Base-by-base conservation (phyloP, 2,329 filamentous ascomycete species). In the Venturiaceae sp. region DNA sequence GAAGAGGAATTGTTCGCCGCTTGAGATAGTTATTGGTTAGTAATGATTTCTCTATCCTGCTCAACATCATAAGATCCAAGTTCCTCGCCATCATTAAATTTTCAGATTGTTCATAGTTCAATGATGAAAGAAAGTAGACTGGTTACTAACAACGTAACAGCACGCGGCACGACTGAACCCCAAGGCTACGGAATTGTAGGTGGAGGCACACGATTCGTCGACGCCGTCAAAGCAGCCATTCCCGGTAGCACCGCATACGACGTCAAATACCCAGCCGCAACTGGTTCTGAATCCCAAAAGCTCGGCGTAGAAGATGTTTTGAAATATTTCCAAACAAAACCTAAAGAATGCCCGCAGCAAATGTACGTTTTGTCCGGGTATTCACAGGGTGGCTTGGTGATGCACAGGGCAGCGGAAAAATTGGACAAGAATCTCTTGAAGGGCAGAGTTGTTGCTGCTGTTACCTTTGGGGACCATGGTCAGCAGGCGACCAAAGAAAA, bases 401-500 rank as follows among this genome's bases (percentile, higher is more conserved):
- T 55, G 50, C 57, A 59, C 26, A 28, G 57, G 6, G 57, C 57
- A 7, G 57, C 57, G 3, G 32, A 44, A n/a, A 50, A 59, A 30
- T 16, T 59, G 6, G 32, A 36, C 23, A 46, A 46, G 33, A 28
- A 4, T 11, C 8, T 59, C 23, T 33, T 59, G 13, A 57, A 33
- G 16, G 46, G 56, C 9, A 33, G 32, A 13, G 30, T 59, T 16
- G 21, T 59, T 16, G 57, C 57, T 9, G 32, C 57, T 2, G 57
- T 21, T 1, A 59, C 57, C 2, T 57, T 59, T 41, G 54, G 57
- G 14, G 57, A 58, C 23, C 54, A 53, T 7, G 57, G 57, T 13
- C 57, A 59, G 53, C 52, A 57, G 37, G 52, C 57, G 23, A 59
- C 47, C 3, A 56, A 55, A 21, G 52, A 19, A 34, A 59, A 59